Base-by-base conservation (phyloP, 768 basidiomycete species). In the Lactarius sp. region DNA sequence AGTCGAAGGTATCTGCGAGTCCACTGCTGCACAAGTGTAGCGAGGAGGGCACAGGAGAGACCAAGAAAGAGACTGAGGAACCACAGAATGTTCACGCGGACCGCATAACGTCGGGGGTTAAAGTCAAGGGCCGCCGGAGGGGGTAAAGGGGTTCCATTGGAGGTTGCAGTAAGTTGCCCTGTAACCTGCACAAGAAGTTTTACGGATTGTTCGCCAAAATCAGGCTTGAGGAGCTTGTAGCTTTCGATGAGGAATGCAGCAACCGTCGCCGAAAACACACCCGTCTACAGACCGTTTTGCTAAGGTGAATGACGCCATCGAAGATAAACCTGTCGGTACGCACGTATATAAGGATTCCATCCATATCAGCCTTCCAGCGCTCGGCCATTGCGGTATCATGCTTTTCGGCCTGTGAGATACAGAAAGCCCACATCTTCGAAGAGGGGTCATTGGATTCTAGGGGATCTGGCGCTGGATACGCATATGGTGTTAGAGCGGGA, bases 231-330 rank as follows among this genome's bases (percentile, higher is more conserved):
- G 27, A 4, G 33, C 47, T 67, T 67, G 56, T 66, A 57, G 22
- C 65, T 66, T 41, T 66, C 66, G 36, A 67, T 56, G 27, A 67
- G 37, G 37, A 67, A 67, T 34, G 66, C 64, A 22, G 66, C 61
- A 18, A 67, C 59, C 4, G 59, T 66, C 14, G 66, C 66, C 0
- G 66, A 60, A 39, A 67, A 67, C 6, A 67, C 49, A 51, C 66
- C 66, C 27, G 66, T 59, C 66, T 67, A 37, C 16, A 53, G 14
- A 36, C 2, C 31, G 16, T 4, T 41, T 49, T 31, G 0, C 5
- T 16, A 31, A 18, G 52, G 37, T 54, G 4, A 60, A 14, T 22
- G 36, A 14, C 12, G n/a, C 20, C n/a, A 47, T 49, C 27, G 47
- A 49, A 10, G 4, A 3, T 27, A 7, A 27, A 1, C 22, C 3